Percentiles rank a stretch among this genome's conserved stretches.
Conservation (phyloP, 2,329 filamentous ascomycete genomes). For the Dissoconium aciculare region DNA sequence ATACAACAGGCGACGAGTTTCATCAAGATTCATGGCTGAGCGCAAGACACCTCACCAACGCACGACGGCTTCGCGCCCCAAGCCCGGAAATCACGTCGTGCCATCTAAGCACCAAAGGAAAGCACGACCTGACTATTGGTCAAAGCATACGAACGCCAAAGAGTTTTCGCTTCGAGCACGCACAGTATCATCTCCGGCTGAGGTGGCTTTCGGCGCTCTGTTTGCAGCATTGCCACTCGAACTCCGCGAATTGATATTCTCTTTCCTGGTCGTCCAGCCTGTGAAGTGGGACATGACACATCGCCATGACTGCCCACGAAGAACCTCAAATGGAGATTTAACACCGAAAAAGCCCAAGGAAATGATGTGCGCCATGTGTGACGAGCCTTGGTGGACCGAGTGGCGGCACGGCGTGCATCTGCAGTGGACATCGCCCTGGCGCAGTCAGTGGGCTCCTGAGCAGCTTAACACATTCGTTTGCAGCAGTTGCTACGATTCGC, state of each 20-base stretch:
- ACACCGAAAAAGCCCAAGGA: neutral
- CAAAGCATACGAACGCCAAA: too few species aligned
- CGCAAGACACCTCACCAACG: too few species aligned
- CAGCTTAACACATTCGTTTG: conserved; percentile 10
- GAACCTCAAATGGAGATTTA: neutral
- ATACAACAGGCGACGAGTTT: too few species aligned
- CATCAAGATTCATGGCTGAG: too few species aligned
- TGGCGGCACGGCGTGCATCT: neutral
- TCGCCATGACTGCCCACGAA: neutral
- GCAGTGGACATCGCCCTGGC: conserved; percentile 3
- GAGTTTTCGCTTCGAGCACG: too few species aligned
- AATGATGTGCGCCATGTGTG: neutral
- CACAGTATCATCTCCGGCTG: neutral
- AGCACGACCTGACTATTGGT: too few species aligned
- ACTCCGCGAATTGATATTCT: neutral
- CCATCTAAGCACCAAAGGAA: too few species aligned
- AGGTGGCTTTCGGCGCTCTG: neutral
- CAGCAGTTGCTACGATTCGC: conserved; percentile 9
- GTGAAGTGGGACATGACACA: neutral
- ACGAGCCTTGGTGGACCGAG: neutral
- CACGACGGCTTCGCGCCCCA: too few species aligned
- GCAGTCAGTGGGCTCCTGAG: conserved; percentile 8
- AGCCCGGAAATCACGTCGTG: too few species aligned
- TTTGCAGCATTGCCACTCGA: neutral
- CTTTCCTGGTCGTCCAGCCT: conserved; percentile 1